phyloP scores from a whole-genome alignment of 768 basidiomycete species.

The Leccinum pellstonianum region DNA sequence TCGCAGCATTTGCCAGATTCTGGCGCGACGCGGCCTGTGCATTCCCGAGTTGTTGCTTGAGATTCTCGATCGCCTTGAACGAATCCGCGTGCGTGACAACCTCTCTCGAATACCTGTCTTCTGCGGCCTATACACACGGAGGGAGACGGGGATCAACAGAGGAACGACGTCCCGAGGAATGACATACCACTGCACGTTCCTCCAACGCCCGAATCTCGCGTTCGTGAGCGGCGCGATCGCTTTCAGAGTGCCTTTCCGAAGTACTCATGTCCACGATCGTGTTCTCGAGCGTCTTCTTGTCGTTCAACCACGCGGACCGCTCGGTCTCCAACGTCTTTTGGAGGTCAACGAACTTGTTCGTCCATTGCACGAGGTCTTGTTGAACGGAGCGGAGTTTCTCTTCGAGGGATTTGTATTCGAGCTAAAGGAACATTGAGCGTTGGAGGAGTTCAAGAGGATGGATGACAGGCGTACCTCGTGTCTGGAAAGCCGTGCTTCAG shows the following conservation, averaged over 20 bases:
- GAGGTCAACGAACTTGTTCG: constrained; percentile 51
- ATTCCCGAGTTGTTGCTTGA: constrained; percentile 61
- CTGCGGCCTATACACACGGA: constrained; percentile 51
- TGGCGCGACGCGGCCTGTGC: constrained; percentile 57
- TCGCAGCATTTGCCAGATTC: constrained; percentile 61
- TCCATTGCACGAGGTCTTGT: constrained; percentile 51
- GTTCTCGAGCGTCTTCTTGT: constrained; percentile 81
- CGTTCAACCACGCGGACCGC: constrained; percentile 66
- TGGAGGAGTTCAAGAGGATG: background rate
- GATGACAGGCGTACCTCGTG: constrained; percentile 53
- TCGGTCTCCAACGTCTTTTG: constrained; percentile 69
- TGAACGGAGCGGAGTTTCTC: constrained; percentile 57
- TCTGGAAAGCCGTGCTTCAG: constrained; percentile 64
- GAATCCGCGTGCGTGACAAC: constrained; percentile 85
- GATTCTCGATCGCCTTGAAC: constrained; percentile 64
- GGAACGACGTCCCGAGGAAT: background rate
- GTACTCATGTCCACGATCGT: constrained; percentile 78
- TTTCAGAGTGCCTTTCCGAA: constrained; percentile 67
- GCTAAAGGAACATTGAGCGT: constrained; percentile 38
- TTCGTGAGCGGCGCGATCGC: constrained; percentile 60
- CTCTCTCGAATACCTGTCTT: constrained; percentile 78
- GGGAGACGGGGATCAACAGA: background rate
- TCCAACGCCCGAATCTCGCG: constrained; percentile 65
- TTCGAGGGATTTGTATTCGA: constrained; percentile 60
- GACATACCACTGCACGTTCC: constrained; percentile 62